phyloP scores from a whole-genome alignment of 1,139 yeast genomes.

The Pichia sorboxylosa region DNA sequence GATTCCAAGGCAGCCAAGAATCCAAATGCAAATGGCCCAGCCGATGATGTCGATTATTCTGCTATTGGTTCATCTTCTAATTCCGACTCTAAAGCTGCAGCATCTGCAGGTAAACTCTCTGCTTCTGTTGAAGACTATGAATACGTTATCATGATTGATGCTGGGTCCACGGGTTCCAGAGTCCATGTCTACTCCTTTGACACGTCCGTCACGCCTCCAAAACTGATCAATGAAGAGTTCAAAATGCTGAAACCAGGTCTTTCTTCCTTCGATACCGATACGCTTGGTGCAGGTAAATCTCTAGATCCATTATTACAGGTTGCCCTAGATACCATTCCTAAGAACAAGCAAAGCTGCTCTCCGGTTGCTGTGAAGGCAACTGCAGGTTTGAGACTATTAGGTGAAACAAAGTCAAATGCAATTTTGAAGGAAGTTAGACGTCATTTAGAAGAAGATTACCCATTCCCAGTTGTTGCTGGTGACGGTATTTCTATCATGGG shows the following conservation, averaged over 20 bases:
- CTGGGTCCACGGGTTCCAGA: conserved; percentile 95
- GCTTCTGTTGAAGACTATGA: conserved; percentile 20
- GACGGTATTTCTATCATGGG: conserved; percentile 89
- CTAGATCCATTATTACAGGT: conserved; percentile 66
- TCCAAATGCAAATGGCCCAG: conserved; percentile 8
- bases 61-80: too few relatives aligned
- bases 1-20: conserved; percentile 10
- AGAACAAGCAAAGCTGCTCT: conserved; percentile 60
- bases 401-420: conserved; percentile 55
- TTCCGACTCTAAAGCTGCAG: not conserved
- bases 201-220: conserved; percentile 74
- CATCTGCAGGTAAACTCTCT: conserved; percentile 6
- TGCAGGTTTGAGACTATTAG: conserved; percentile 86
- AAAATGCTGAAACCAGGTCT: conserved; percentile 89
- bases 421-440: conserved; percentile 66
- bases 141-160: conserved; percentile 86
- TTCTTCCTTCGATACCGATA: conserved; percentile 71
- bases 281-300: conserved; percentile 76
- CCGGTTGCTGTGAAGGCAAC: conserved; percentile 97
- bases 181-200: conserved; percentile 88
- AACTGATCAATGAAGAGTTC: conserved; percentile 64
- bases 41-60: conserved; percentile 7
- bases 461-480: conserved; percentile 79
- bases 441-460: conserved; percentile 68
- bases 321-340: conserved; percentile 71